Percentiles rank a stretch among this genome's conserved stretches.
Evolutionary conservation across 1,284 basidiomycete genomes (phyloP).

Genomic region (Cutaneotrichosporon dermatis): DNA sequence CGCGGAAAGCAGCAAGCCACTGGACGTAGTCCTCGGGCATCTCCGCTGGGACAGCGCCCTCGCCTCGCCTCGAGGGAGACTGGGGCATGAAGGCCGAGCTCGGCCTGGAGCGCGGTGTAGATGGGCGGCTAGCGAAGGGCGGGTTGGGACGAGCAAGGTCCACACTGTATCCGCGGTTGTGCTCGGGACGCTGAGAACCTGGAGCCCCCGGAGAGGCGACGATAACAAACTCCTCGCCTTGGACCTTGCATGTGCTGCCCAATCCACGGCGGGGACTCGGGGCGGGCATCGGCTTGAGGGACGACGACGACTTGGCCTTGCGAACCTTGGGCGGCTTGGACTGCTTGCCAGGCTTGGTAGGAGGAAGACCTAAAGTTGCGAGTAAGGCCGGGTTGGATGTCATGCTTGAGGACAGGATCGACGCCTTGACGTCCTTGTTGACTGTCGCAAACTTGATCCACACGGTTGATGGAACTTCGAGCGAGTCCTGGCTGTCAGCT

Average conservation of each 20-base stretch:
- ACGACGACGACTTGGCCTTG: slow-evolving; percentile 37
- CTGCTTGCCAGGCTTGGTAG: slow-evolving; percentile 12
- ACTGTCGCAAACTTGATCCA: slow-evolving; percentile 42
- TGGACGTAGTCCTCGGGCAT: slow-evolving; percentile 33
- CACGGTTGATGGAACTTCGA: slow-evolving; percentile 40
- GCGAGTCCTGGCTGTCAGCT: slow-evolving; percentile 29
- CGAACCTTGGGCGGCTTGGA: slow-evolving; percentile 27
- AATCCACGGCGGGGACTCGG: slow-evolving; percentile 19
- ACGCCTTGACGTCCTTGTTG: slow-evolving; percentile 38
- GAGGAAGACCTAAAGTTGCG: slow-evolving; percentile 29
- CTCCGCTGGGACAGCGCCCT: slow-evolving; percentile 20
- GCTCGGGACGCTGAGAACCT: not conserved
- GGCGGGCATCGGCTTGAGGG: slow-evolving; percentile 8
- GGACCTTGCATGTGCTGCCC: slow-evolving; percentile 1
- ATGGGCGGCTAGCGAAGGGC: slow-evolving; percentile 1
- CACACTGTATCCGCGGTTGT: slow-evolving; percentile 2
- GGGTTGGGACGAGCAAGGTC: not conserved
- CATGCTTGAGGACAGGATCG: slow-evolving; percentile 37
- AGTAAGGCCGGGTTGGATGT: slow-evolving; percentile 40
- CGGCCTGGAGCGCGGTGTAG: slow-evolving; percentile 2
- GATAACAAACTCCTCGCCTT: slow-evolving; percentile 35
- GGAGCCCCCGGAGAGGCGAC: slow-evolving; percentile 29
- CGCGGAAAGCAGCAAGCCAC: slow-evolving; percentile 36
- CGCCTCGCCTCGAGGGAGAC: slow-evolving; percentile 3
- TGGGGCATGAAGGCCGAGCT: slow-evolving; percentile 5